Conservation (phyloP, 2,329 filamentous ascomycete species). For the Pyrenophora graminea region DNA sequence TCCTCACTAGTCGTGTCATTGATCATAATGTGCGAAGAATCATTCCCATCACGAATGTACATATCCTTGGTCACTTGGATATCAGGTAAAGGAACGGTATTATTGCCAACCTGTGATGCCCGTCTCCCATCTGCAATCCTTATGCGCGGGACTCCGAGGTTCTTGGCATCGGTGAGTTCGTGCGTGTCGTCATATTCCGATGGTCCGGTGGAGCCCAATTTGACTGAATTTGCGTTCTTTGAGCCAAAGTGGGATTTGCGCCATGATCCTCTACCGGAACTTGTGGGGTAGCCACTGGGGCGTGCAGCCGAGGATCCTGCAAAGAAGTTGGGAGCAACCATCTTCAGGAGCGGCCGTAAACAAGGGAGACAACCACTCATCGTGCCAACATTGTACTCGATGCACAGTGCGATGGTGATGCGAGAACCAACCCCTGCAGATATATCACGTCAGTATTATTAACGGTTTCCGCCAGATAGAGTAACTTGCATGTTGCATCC, state of each 20-base stretch:
- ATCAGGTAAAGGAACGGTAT: not conserved
- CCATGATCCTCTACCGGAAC: not conserved
- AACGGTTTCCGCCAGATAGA: not conserved
- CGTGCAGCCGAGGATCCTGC: not conserved
- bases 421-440: not conserved
- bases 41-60: not conserved
- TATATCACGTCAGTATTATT: not conserved
- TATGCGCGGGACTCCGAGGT: not conserved
- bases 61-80: not conserved
- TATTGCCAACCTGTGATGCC: not conserved
- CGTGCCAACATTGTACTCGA: not conserved
- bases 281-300: not conserved
- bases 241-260: not conserved
- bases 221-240: not conserved
- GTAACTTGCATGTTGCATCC: not conserved
- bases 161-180: not conserved
- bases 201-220: not conserved
- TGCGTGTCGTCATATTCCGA: not conserved
- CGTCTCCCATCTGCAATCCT: not conserved
- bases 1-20: not conserved
- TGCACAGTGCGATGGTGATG: not conserved
- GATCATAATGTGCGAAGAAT: not conserved
- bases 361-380: slow-evolving; percentile 1
- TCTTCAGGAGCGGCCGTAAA: not conserved
- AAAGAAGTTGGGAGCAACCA: not conserved